Base-by-base conservation (phyloP, 495 filamentous ascomycete genomes). In the Filosporella fistucella region DNA sequence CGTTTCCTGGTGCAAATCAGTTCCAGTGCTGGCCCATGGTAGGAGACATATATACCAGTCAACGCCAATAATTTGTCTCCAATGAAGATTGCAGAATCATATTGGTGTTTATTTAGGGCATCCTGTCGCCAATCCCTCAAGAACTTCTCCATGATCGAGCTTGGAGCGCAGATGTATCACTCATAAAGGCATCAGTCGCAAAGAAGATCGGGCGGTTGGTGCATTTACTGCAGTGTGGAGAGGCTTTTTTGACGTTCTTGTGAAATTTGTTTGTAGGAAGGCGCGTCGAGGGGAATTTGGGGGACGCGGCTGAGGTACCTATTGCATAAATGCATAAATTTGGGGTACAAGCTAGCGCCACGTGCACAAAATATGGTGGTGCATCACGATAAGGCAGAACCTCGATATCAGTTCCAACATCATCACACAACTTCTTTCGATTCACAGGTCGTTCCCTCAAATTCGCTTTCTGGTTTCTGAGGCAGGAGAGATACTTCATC, bases 41-140 rank as follows among this genome's bases (percentile, higher is more conserved):
- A 37, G 14, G 16, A 16, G 22, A 23, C n/a, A 33, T 25, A 24
- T 8, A 51, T 68, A 97, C 93, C 85, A 26, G 91, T 96, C 58
- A 97, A 75, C 41, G 91, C 91, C 29, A 96, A 74, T 51, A 97
- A 75, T 74, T 99, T 97, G 72, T 99, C 93, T 18, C 88, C 91
- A 56, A 97, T 88, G 60, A 90, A 97, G 59, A 96, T 89, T 42
- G 94, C 94, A 9, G 93, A 82, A 38, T 96, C 91, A 65, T 95
- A 88, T 59, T 99, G 91, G 45, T 93, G 85, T 62, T 93, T 95
- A 63, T 91, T 88, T 51, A 91, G 66, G 48, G 90, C 89, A 71
- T 96, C 88, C 67, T 95, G 86, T 50, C 89, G 77, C 93, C 93
- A 99, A 54, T 83, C 83, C 50, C 89, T 82, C 41, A 99, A 77